Base-by-base conservation (phyloP, 768 basidiomycete species). In the Trametes coccinea region DNA sequence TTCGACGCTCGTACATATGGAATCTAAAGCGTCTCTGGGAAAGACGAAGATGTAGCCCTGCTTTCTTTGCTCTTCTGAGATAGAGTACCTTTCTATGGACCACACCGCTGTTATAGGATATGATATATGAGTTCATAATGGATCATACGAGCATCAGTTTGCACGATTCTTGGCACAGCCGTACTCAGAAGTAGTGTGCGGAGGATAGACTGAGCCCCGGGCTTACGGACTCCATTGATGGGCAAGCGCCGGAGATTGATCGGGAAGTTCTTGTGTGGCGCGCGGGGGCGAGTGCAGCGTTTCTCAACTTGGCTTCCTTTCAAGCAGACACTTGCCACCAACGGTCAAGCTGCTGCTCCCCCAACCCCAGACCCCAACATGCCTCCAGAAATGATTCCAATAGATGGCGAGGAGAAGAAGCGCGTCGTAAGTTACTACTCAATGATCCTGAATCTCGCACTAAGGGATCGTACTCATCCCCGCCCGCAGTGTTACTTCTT, bases 401-500 rank as follows among this genome's bases (percentile, higher is more conserved):
- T 75, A 22, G 74, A 88, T 41, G 89, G 90, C 13, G 92, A 92
- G 73, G 84, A 82, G 71, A 90, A 90, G 78, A 92, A 93, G 77
- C 87, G 94, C 60, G 94, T 96, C 55, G 94, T 95, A 77, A 82
- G 51, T 46, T 43, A 45, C 46, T 4, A 52, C 39, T 49, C 59
- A 59, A 48, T 58, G 4, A 9, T 54, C 59, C 46, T 31, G 51
- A 8, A 39, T 53, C 51, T n/a, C 17, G 45, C 11, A 44, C 17
- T 45, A 37, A 4, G n/a, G 27, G 33, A 9, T 22, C 16, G 10
- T 13, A 27, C 5, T 34, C 54, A 11, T 30, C 13, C 29, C 59
- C 55, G 2, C 53, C 22, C 62, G 27, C 59, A 97, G 92, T 98
- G 96, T 73, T 99, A 99, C 80, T 99, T 99, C 82, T 99, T 95